phyloP scores from a whole-genome alignment of 148 eudicot species.

The Pouteria glomerata region DNA sequence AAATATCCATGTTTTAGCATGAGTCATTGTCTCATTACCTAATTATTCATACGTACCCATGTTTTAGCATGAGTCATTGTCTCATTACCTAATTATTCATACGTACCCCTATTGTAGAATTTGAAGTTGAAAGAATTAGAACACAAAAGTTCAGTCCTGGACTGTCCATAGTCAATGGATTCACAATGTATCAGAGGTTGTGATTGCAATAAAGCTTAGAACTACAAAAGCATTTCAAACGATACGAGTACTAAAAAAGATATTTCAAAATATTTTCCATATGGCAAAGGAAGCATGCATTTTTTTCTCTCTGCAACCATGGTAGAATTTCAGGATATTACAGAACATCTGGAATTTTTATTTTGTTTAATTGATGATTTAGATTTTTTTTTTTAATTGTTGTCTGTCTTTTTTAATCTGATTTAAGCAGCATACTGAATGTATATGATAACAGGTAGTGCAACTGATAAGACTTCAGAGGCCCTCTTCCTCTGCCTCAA shows the following conservation, averaged over 20 bases:
- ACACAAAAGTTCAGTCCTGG: neutral
- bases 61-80: no score
- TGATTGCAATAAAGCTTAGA: neutral
- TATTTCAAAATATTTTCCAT: neutral
- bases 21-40: no score
- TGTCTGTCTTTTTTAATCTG: neutral
- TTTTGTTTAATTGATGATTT: neutral
- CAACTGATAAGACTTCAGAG: conserved; percentile 62
- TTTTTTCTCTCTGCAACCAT: no score
- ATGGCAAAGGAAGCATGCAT: neutral
- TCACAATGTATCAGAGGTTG: neutral
- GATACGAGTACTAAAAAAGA: neutral
- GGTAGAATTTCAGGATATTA: no score
- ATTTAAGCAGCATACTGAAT: neutral
- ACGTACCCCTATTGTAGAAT: neutral
- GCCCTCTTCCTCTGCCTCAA: conserved; percentile 50
- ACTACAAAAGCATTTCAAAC: neutral
- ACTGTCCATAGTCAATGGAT: neutral
- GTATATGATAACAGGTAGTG: conserved; percentile 40
- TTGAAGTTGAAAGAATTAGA: neutral
- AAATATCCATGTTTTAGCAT: no score
- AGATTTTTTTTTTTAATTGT: neutral
- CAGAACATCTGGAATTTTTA: neutral
- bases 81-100: no score
- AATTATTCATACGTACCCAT: neutral